Evolutionary conservation across 768 basidiomycete genomes (phyloP), one percentile per base, ranked within the genome.

Genomic region (Favolaschia claudopus): DNA sequence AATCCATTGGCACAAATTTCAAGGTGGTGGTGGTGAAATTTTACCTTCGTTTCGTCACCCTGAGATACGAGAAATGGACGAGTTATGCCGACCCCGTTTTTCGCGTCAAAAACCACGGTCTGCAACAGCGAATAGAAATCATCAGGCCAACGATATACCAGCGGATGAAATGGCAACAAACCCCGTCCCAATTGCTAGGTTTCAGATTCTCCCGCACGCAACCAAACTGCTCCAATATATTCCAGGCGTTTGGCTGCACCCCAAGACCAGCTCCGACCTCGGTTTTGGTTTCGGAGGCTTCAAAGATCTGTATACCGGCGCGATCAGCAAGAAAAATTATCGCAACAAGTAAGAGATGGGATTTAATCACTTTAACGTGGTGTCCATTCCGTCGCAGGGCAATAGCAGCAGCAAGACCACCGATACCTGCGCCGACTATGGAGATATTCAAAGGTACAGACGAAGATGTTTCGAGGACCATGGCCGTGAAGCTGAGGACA

Each of bases 191-290:
- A 0, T 27, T 10, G 10, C 20, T 4, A 7, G 33, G 51, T 32
- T 32, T 47, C 51, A 62, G 31, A 34, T 49, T 54, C 12, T 37
- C 51, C n/a, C 28, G 44, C 1, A 34, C 36, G 28, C 40, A 2
- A 4, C 61, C 61, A 20, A 62, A 40, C 8, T 29, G 39, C 3
- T 53, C 37, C 10, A 62, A 39, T 4, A 58, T 51, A 19, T 51
- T 44, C 1, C 46, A 12, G 2, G 61, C 34, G 34, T 62, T 62
- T 31, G 31, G 2, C 20, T 57, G 55, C 24, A 62, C 4, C 9
- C 27, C 46, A 9, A 62, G 7, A 4, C 32, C 61, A n/a, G 61
- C 61, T 6, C 61, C 61, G 5, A 62, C 45, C 22, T 62, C 61
- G 0, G 55, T 37, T 40, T 62, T 62, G 39, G 14, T 28, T 19